Evolutionary conservation across 768 basidiomycete species (phyloP), one percentile per base, ranked within the genome.

Genomic region (Termitomyces sp.): DNA sequence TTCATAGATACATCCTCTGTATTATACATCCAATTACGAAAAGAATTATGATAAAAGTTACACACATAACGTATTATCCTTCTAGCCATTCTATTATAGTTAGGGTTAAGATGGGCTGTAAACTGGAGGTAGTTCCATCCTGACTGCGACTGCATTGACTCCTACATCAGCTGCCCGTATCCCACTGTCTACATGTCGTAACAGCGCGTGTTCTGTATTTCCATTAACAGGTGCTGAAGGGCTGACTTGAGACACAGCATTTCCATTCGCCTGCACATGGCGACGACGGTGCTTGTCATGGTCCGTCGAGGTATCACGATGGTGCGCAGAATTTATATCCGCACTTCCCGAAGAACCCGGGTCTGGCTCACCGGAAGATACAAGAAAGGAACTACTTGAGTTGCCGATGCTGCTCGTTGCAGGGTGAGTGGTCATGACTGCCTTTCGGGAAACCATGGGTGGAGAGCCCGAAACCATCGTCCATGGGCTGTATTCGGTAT

Each of bases 331-430:
- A 17, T 34, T 14, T 3, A 22, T 32, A 12, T 30, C 38, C 2
- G 28, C 48, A 14, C 46, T 47, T 7, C 37, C 42, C 14, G 30
- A 48, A 19, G 50, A 51, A 34, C 37, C 48, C n/a, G 53, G 53
- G 10, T 50, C 14, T 15, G 57, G 57, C 28, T 46, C 51, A 6
- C 56, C 50, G 2, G 50, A 28, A 12, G 53, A 28, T 22, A n/a
- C 21, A 17, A 45, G 32, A 26, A 21, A 63, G n/a, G 34, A 37
- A 45, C 19, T 45, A 41, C 51, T 56, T 4, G 37, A 21, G 40
- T 55, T 57, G 19, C 48, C 48, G 24, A 52, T 42, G 45, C 59
- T 60, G 15, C 40, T 43, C 30, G 58, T 56, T 19, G 40, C 47
- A 17, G 58, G 41, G 24, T 38, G 44, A 15, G 30, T 28, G 37